These are phyloP conservation scores for Holtermanniella nyarrowii DNA, from an alignment of 768 basidiomycete genomes.

Conservation along the genomic window DNA sequence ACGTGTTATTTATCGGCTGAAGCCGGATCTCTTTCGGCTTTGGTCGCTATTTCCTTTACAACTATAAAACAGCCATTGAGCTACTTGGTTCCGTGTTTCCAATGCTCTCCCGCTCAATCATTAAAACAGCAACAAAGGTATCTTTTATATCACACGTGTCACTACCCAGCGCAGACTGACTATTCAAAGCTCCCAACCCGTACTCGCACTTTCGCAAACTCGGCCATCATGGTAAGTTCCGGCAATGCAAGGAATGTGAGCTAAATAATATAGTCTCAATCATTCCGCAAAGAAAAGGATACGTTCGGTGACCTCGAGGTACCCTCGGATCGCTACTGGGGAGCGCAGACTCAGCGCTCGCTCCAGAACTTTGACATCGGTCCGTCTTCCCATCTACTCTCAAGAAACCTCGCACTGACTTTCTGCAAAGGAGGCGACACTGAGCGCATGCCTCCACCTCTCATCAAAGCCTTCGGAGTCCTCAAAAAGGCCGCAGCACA, in stretches of 20 bases:
- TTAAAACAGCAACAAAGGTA: background rate
- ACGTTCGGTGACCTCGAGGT: conserved; percentile 94
- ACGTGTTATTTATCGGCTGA: background rate
- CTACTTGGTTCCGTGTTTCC: no score
- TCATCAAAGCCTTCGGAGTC: conserved; percentile 95
- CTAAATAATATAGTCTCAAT: conserved; percentile 40
- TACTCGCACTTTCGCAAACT: conserved; percentile 5
- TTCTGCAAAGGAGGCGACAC: conserved; percentile 51
- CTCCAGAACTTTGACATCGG: conserved; percentile 98
- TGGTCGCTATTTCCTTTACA: background rate
- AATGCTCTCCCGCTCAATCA: background rate
- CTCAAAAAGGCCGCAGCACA: conserved; percentile 92
- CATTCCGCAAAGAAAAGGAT: conserved; percentile 66
- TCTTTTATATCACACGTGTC: background rate
- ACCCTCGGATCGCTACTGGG: conserved; percentile 83
- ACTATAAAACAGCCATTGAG: no score
- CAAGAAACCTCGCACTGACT: background rate
- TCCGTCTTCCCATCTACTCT: conserved; percentile 7
- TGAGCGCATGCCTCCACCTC: conserved; percentile 84
- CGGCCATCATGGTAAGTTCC: conserved; percentile 10
- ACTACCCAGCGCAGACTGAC: background rate
- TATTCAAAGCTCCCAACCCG: conserved; percentile 14
- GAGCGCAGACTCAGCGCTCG: conserved; percentile 95
- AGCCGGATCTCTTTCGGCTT: no score
- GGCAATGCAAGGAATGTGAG: no score